Conservation (phyloP, 1,284 basidiomycete genomes). For the Melampsora americana region DNA sequence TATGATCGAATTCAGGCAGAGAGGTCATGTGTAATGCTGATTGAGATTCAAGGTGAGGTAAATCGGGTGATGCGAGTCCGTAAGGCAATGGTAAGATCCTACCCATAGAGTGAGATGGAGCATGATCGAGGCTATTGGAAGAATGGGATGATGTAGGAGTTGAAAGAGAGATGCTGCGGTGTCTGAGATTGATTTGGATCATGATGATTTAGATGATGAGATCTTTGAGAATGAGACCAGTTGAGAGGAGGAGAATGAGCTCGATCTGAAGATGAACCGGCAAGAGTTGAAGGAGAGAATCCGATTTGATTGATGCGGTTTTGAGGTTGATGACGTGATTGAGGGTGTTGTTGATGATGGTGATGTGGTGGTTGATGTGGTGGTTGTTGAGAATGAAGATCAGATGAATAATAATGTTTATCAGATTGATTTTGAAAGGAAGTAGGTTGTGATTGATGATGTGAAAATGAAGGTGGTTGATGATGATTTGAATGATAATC, state of each 20-base stretch:
- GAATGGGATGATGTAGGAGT: constrained; percentile 17
- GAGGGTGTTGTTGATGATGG: neutral
- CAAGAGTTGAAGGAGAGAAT: constrained; percentile 1
- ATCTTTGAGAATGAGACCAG: constrained; percentile 26
- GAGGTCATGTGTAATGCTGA: constrained; percentile 13
- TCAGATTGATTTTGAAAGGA: neutral
- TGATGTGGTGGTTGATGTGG: neutral
- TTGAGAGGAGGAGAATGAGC: constrained; percentile 24
- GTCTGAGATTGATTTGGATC: constrained; percentile 25
- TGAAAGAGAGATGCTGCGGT: constrained; percentile 26
- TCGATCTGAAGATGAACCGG: constrained; percentile 3
- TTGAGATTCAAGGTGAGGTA: constrained; percentile 16
- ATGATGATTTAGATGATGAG: constrained; percentile 3
- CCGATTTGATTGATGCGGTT: neutral
- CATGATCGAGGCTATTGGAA: neutral
- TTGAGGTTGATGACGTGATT: neutral
- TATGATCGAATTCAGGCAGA: constrained; percentile 24
- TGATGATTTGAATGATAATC: constrained; percentile 7
- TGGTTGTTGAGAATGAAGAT: neutral
- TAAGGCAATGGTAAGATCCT: constrained; percentile 12
- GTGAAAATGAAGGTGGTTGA: neutral
- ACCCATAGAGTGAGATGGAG: constrained; percentile 6
- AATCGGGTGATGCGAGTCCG: constrained; percentile 20
- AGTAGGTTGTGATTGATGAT: neutral
- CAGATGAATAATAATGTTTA: neutral